These are phyloP conservation scores for Eucalyptus cloeziana DNA, from an alignment of 345 rosid genomes.

Conservation along the genomic window DNA sequence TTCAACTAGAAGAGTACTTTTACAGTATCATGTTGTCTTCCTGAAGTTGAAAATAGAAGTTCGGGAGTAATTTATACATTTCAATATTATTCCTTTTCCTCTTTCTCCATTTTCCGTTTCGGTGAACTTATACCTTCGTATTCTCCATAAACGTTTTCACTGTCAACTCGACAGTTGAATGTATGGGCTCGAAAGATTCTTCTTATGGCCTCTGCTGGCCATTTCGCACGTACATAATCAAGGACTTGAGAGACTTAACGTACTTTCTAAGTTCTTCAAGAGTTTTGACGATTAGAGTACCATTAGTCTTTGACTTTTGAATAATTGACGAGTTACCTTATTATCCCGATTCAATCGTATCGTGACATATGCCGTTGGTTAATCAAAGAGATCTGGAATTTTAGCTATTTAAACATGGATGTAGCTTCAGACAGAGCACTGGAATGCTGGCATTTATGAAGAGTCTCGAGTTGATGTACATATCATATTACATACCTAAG, in stretches of 20 bases:
- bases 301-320: neutral
- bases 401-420: neutral
- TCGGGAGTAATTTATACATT: neutral
- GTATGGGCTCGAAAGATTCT: neutral
- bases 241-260: neutral
- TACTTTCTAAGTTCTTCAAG: neutral
- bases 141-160: neutral
- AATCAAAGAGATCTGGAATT: neutral
- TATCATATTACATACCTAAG: neutral
- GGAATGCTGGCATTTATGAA: neutral
- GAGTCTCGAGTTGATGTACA: neutral
- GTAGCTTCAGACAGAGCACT: neutral
- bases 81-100: neutral
- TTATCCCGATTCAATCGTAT: neutral
- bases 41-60: neutral
- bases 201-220: neutral
- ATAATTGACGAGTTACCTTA: neutral
- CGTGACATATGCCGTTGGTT: accelerated
- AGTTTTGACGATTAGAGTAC: neutral
- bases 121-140: neutral
- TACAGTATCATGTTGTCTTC: neutral
- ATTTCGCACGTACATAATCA: neutral
- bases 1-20: neutral
- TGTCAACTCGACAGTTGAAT: neutral
- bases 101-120: neutral